These are phyloP conservation scores for Cordia subcordata DNA, from an alignment of 257 asterid genomes.

Conservation along the genomic window DNA sequence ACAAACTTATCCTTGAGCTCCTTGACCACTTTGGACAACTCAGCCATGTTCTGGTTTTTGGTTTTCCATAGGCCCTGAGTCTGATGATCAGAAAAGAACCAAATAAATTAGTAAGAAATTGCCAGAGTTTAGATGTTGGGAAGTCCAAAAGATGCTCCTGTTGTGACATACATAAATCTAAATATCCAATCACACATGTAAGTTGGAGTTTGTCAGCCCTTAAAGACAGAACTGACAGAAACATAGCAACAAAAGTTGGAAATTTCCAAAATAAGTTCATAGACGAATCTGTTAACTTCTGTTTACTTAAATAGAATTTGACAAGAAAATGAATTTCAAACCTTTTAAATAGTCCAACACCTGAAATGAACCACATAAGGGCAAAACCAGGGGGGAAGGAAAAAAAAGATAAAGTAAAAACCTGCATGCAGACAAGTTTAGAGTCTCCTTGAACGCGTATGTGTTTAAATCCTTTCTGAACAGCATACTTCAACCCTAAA, in stretches of 20 bases:
- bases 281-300: too few relatives aligned
- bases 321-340: too few relatives aligned
- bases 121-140: neutral
- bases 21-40: slow-evolving; percentile 82
- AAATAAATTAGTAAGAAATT: neutral
- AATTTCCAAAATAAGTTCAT: too few relatives aligned
- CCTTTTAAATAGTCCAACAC: too few relatives aligned
- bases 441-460: slow-evolving; percentile 91
- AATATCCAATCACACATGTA: too few relatives aligned
- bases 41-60: slow-evolving; percentile 88
- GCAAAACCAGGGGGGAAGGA: slow-evolving; percentile 7
- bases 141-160: too few relatives aligned
- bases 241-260: too few relatives aligned
- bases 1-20: slow-evolving; percentile 77
- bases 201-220: too few relatives aligned
- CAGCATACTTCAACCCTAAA: slow-evolving; percentile 85
- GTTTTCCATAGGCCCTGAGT: slow-evolving; percentile 94
- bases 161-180: too few relatives aligned
- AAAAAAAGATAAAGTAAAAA: slow-evolving; percentile 24
- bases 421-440: slow-evolving; percentile 99
- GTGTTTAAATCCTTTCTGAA: slow-evolving; percentile 77
- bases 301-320: too few relatives aligned
- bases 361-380: neutral
- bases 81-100: slow-evolving; percentile 24
- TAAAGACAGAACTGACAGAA: too few relatives aligned